These are phyloP conservation scores for Penicillium nordicum DNA, from an alignment of 2,329 filamentous ascomycete species.

Conservation along the genomic window DNA sequence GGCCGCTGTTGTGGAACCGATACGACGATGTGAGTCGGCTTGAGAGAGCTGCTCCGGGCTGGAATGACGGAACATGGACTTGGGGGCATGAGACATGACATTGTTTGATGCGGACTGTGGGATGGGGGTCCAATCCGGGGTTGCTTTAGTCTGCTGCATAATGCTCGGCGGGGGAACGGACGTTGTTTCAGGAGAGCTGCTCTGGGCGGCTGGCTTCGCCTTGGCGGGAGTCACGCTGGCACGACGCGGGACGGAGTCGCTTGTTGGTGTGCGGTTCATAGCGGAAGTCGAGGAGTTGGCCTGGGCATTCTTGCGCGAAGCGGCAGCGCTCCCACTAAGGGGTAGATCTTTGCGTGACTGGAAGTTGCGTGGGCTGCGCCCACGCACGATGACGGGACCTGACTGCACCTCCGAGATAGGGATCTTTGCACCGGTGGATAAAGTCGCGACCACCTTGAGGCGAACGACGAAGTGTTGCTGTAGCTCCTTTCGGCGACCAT, in stretches of 20 bases:
- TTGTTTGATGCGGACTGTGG: slow-evolving; percentile 24
- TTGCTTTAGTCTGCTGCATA: slow-evolving; percentile 27
- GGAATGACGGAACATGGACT: slow-evolving; percentile 50
- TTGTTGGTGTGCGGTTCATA: slow-evolving; percentile 33
- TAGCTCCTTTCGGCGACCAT: slow-evolving; percentile 87
- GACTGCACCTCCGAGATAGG: slow-evolving; percentile 81
- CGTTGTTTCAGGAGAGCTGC: slow-evolving; percentile 35
- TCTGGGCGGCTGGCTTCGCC: slow-evolving; percentile 30
- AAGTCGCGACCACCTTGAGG: slow-evolving; percentile 77
- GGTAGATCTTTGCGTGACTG: slow-evolving; percentile 91
- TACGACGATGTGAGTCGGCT: slow-evolving; percentile 37
- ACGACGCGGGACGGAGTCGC: slow-evolving; percentile 28
- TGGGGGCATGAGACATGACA: slow-evolving; percentile 25
- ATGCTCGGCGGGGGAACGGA: slow-evolving; percentile 29
- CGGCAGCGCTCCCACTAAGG: slow-evolving; percentile 72
- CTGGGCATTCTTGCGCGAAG: slow-evolving; percentile 67
- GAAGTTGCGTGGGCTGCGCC: slow-evolving; percentile 90
- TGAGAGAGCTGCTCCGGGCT: slow-evolving; percentile 51
- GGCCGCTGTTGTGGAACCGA: slow-evolving; percentile 19
- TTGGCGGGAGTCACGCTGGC: slow-evolving; percentile 29
- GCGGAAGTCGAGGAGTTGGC: slow-evolving; percentile 29
- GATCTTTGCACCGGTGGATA: slow-evolving; percentile 78
- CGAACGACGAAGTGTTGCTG: slow-evolving; percentile 94
- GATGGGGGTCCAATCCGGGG: slow-evolving; percentile 38
- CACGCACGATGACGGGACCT: slow-evolving; percentile 87